Base-by-base conservation (phyloP, 2,329 filamentous ascomycete species). In the Pestalotiopsis sp. region DNA sequence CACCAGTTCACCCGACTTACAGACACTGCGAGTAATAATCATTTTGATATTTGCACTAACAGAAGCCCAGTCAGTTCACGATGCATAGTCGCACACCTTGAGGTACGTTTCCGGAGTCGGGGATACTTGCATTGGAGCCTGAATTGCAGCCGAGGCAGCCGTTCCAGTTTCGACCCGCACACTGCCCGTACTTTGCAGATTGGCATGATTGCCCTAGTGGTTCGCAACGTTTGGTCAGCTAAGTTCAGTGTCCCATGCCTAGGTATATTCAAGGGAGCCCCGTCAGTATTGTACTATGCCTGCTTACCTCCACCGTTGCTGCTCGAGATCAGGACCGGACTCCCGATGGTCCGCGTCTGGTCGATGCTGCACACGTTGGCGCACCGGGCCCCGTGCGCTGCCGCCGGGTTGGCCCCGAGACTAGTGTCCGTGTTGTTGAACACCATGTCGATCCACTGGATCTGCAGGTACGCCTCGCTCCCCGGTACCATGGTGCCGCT, bases 391-490 rank as follows among this genome's bases (percentile, higher is more conserved):
- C 66, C 65, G 25, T 66, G 66, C 2, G 67, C 71, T 6, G 72
- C 69, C 66, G 67, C 70, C 4, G 69, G 67, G 3, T 68, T 68
- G 52, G 72, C 71, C 61, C 69, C 71, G 27, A 72, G 66, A 23
- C 41, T 69, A 4, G 72, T 68, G 66, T 80, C 79, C 2, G 80
- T 81, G 65, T 74, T 78, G 71, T 81, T 82, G 67, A 85, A 87
- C 12, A 84, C 81, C 57, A 81, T 76, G 70, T 87, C 85, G 66
- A 87, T 83, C 84, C 84, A 87, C 76, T 84, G 82, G 56, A 87
- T 81, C 67, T 87, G 83, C 74, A 87, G 78, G 67, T 82, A 82
- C 0, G 85, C 85, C 39, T 78, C 76, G 7, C 75, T 73, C 20
- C 79, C 80, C 4, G 78, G 73, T 2, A 67, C 76, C 84, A 86